Conservation (phyloP, 768 basidiomycete genomes). For the Pleurotus citrinopileatus region DNA sequence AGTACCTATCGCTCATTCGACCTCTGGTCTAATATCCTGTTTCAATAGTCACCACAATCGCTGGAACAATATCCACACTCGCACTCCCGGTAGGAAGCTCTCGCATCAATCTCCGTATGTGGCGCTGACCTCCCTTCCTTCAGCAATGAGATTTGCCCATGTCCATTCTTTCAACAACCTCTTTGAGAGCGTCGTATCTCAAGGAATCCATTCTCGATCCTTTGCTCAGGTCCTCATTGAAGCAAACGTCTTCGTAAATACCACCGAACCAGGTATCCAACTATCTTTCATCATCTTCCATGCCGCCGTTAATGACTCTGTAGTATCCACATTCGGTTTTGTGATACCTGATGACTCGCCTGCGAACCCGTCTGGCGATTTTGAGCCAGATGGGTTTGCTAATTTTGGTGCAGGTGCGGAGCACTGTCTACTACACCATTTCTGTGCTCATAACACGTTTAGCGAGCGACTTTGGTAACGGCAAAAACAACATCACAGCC, state of each 20-base stretch:
- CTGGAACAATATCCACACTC: conserved; percentile 21
- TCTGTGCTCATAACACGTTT: background rate
- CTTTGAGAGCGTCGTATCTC: conserved; percentile 19
- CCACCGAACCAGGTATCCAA: conserved; percentile 18
- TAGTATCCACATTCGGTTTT: conserved; percentile 21
- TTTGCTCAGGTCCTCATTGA: conserved; percentile 21
- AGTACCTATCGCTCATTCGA: background rate
- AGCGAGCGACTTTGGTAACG: conserved; percentile 20
- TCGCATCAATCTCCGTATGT: background rate
- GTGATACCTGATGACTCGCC: conserved; percentile 23
- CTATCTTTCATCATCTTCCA: background rate
- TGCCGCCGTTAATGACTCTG: background rate
- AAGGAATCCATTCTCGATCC: conserved; percentile 21
- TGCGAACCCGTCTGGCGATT: conserved; percentile 17
- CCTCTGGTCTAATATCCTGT: background rate
- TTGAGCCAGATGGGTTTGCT: conserved; percentile 20
- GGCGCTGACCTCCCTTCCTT: background rate
- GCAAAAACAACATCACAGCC: conserved; percentile 20
- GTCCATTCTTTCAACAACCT: conserved; percentile 21
- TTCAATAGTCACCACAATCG: conserved; percentile 20
- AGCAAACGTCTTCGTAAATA: conserved; percentile 20
- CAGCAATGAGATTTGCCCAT: conserved; percentile 20
- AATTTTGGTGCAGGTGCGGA: conserved; percentile 17
- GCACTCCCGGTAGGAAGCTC: conserved; percentile 16
- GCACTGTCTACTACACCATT: background rate